Base-by-base conservation (phyloP, 2,329 filamentous ascomycete genomes). In the Microsporum audouinii region DNA sequence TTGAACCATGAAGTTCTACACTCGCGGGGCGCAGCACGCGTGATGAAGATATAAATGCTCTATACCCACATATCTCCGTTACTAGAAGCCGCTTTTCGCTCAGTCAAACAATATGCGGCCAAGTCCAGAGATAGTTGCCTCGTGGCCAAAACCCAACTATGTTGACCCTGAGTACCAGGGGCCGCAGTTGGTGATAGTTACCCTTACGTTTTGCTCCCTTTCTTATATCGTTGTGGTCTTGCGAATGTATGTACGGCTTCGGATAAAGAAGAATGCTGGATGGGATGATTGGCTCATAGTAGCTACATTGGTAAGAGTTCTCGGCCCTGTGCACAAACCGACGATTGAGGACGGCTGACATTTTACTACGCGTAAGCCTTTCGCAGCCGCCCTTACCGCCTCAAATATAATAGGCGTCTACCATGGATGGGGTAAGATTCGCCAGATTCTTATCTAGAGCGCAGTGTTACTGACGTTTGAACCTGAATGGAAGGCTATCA, bases 81-180 rank as follows among this genome's bases (percentile, higher is more conserved):
- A 23, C 17, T 23, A 23, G 17, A 23, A 23, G 17, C 17, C 17
- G 17, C 17, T 23, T 23, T 23, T 23, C 17, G 17, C 17, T 23
- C 17, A 23, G 17, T 23, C 17, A 23, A 23, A 23, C 17, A 23
- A 23, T 23, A 36, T 36, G 34, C 10, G 5, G 34, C 5, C 34
- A 10, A 5, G 63, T 41, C 63, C 60, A 43, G 55, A 62, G 57
- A 62, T 65, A 23, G 31, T 62, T 33, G 55, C 45, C 7, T 45
- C 66, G 31, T 72, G 69, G 69, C 69, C 70, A 2, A 63, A 64
- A 58, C 69, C 70, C 14, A 71, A 71, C 59, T 71, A 68, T 65
- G 63, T 68, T 53, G 58, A 71, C 53, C 70, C 70, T 17, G 63
- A 65, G 17, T 68, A 62, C 34, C 60, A 66, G 61, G 70, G 70